Conservation (phyloP, 371 early-diverging fungal species). For the Neoconidiobolus thromboides region DNA sequence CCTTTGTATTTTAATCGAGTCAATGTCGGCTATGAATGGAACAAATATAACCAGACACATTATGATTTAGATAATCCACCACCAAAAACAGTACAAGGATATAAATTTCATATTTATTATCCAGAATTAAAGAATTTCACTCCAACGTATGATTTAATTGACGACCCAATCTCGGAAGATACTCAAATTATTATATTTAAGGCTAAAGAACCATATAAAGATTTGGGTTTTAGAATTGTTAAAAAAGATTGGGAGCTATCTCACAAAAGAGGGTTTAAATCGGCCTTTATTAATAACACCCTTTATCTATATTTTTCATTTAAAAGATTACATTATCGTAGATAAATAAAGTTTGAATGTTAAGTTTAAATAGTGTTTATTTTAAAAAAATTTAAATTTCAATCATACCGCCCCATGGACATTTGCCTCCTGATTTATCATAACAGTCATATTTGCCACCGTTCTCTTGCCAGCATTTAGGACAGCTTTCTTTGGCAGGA, state of each 20-base stretch:
- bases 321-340: slow-evolving; percentile 62
- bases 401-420: neutral
- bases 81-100: slow-evolving; percentile 91
- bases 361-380: too few species aligned
- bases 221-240: slow-evolving; percentile 86
- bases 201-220: slow-evolving; percentile 91
- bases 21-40: slow-evolving; percentile 94
- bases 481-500: neutral
- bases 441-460: slow-evolving; percentile 3
- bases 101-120: slow-evolving; percentile 91
- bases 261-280: slow-evolving; percentile 79
- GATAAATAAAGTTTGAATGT: slow-evolving; percentile 15
- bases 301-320: slow-evolving; percentile 87
- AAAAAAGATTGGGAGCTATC: slow-evolving; percentile 89
- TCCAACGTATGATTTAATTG: slow-evolving; percentile 70
- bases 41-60: slow-evolving; percentile 95
- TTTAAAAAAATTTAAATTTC: neutral
- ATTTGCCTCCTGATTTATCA: neutral
- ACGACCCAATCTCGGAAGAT: slow-evolving; percentile 48
- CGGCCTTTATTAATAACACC: slow-evolving; percentile 77
- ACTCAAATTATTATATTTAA: slow-evolving; percentile 72
- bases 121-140: slow-evolving; percentile 77
- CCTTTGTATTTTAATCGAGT: slow-evolving; percentile 90
- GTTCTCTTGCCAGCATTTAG: neutral
- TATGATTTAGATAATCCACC: slow-evolving; percentile 93